These are phyloP conservation scores for Rubus parviflorus DNA, from an alignment of 306 rosid genomes.

Conservation along the genomic window DNA sequence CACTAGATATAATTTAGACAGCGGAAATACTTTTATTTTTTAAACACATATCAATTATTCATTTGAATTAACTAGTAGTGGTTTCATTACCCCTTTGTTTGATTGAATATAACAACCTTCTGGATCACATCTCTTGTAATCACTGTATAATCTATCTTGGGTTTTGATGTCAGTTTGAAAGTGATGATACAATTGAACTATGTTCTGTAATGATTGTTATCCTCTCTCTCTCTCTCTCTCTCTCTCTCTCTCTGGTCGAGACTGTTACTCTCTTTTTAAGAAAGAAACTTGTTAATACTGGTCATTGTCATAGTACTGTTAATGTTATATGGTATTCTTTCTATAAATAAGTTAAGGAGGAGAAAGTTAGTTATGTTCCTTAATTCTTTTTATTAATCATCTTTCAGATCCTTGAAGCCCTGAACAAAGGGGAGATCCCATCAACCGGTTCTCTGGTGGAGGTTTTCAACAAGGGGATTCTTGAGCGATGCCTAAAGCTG, in stretches of 20 bases:
- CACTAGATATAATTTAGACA: neutral
- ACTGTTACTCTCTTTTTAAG: neutral
- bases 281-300: neutral
- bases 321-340: neutral
- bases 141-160: neutral
- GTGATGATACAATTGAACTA: neutral
- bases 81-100: neutral
- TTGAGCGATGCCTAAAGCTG: conserved; percentile 81
- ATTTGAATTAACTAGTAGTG: neutral
- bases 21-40: neutral
- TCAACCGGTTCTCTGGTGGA: conserved; percentile 98
- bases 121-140: neutral
- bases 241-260: neutral
- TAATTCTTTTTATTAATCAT: conserved; percentile 24
- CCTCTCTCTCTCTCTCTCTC: neutral
- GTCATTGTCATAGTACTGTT: neutral
- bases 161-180: neutral
- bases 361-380: neutral
- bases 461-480: conserved; percentile 88
- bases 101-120: neutral
- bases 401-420: conserved; percentile 86
- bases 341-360: neutral
- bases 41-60: neutral
- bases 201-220: neutral
- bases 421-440: conserved; percentile 98